Evolutionary conservation across 1,139 yeast species (phyloP).

Genomic region (Saccharomyces hybrid): DNA sequence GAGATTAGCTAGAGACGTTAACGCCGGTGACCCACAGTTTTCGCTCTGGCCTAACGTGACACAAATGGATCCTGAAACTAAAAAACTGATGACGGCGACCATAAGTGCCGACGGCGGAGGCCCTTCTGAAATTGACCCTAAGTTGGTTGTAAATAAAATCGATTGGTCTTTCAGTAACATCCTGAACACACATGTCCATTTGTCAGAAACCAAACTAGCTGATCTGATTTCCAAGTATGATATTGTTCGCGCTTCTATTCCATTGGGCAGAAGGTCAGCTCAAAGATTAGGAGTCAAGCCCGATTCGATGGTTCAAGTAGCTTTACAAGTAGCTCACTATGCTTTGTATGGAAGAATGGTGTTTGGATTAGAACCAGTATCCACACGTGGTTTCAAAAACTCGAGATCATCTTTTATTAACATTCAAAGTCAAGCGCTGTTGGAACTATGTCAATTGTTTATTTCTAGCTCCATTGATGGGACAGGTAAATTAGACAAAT

Average conservation of each 20-base stretch:
- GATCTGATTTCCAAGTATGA: constrained; percentile 70
- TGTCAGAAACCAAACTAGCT: constrained; percentile 68
- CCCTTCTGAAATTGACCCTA: constrained; percentile 26
- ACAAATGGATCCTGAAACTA: constrained; percentile 33
- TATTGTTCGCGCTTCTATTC: constrained; percentile 38
- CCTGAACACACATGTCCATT: constrained; percentile 42
- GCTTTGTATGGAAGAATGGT: constrained; percentile 64
- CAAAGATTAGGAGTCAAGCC: constrained; percentile 47
- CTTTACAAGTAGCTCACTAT: constrained; percentile 63
- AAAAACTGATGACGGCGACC: constrained; percentile 13
- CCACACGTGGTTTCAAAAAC: constrained; percentile 59
- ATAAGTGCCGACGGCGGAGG: constrained; percentile 5
- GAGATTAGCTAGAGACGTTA: constrained; percentile 61
- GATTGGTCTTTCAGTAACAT: constrained; percentile 45
- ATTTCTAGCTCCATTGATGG: constrained; percentile 42
- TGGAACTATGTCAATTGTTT: constrained; percentile 51
- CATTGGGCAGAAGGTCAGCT: constrained; percentile 41
- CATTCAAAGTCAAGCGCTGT: constrained; percentile 48
- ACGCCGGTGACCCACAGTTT: constrained; percentile 52
- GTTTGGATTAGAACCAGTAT: constrained; percentile 64
- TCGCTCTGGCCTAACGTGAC: constrained; percentile 47
- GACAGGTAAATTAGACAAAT: constrained; percentile 29
- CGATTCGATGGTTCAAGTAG: constrained; percentile 61
- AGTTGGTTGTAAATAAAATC: constrained; percentile 37
- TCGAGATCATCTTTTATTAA: constrained; percentile 64